phyloP scores from a whole-genome alignment of 129 eudicot species.

The Artemisia tridentata region DNA sequence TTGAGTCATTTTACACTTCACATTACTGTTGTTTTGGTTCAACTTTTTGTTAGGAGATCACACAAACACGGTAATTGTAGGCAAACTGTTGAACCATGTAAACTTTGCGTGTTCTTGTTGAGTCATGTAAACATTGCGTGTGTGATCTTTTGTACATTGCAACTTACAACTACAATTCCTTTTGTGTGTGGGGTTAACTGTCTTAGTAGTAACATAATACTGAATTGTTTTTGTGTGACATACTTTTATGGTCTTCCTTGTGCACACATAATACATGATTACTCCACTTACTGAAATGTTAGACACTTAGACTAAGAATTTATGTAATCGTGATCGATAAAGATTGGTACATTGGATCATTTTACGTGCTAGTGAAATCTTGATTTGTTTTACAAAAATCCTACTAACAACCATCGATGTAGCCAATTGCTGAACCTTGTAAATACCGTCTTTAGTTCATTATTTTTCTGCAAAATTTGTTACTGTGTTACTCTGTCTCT shows the following conservation, averaged over 20 bases:
- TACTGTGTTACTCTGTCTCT: neutral
- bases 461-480: neutral
- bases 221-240: slow-evolving; percentile 1
- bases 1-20: slow-evolving; percentile 6
- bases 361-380: neutral
- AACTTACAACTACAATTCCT: too few species aligned
- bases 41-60: neutral
- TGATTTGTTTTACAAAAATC: neutral
- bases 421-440: too few species aligned
- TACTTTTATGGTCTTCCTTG: neutral
- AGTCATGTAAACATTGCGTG: slow-evolving; percentile 27
- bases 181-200: neutral
- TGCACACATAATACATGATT: neutral
- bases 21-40: slow-evolving; percentile 11
- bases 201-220: neutral
- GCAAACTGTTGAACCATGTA: slow-evolving; percentile 20
- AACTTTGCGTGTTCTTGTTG: slow-evolving; percentile 19
- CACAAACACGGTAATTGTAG: neutral
- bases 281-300: neutral
- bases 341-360: neutral
- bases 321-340: neutral
- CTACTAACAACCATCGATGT: too few species aligned
- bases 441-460: neutral
- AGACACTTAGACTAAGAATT: neutral
- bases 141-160: too few species aligned